Base-by-base conservation (phyloP, 352 stramenopile genomes). In the Globisporangium heterothallicum region DNA sequence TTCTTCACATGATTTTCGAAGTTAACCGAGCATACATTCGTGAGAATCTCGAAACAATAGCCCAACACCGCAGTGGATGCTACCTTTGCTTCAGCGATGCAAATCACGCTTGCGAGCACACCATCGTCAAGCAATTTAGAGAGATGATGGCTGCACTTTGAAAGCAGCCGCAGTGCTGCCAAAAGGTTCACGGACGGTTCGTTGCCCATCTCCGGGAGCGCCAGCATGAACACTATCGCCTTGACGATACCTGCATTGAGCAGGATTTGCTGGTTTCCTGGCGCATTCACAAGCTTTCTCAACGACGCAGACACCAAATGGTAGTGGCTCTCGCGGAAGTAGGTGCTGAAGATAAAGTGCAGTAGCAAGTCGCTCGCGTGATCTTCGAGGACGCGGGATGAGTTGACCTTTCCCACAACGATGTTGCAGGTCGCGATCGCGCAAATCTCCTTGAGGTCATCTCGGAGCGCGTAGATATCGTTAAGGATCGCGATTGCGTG, bases 1-100 rank as follows among this genome's bases (percentile, higher is more conserved):
- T 66, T 32, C 9, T 64, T 64, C 19, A 64, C 43, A 29, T 71
- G 64, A 9, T 72, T 58, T 21, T 88, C 72, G 57, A 79, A 92
- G 54, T 84, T 60, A 26, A 77, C 53, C 1, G 64, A 68, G 42
- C 81, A 88, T 4, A 89, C 35, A 30, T 86, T 86, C 10, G 81
- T 86, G 26, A 90, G 68, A 18, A 92, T 70, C 51, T 86, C 76
- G 49, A 92, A 92, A 59, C 74, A 89, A 36, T 70, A 65, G n/a
- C 18, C 56, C 0, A 77, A 54, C 9, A 87, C 58, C 29, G 80
- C 68, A 3, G 48, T 43, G 0, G 50, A 44, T 0, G 53, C 18
- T 1, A 18, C 6, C 38, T 66, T 68, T 1, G 52, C 45, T 6
- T 88, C 78, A 25, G 70, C 73, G 22, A 92, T 56, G 12, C 52